phyloP scores from a whole-genome alignment of 768 basidiomycete species.

The Pulveroboletus sp. region DNA sequence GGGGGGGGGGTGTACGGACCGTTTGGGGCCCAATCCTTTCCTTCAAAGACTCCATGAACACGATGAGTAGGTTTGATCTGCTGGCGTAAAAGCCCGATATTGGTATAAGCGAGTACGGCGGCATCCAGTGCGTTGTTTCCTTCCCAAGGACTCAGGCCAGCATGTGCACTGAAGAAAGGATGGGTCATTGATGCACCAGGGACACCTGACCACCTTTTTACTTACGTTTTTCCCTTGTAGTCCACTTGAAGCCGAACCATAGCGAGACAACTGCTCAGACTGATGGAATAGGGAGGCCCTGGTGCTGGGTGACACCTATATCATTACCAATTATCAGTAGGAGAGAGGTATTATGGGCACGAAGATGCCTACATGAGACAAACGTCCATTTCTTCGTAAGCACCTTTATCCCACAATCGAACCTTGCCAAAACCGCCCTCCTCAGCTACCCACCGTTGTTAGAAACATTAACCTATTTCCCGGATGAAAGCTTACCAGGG shows the following conservation, averaged over 20 bases:
- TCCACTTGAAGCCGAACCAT: conserved; percentile 58
- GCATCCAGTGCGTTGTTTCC: conserved; percentile 83
- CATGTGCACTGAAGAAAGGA: conserved; percentile 58
- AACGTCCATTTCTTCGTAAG: conserved; percentile 72
- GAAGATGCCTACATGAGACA: conserved; percentile 61
- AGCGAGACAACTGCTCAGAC: conserved; percentile 63
- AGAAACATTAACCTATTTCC: background rate
- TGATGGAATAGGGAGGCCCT: conserved; percentile 67
- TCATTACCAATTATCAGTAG: background rate
- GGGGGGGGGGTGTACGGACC: conserved; percentile 40
- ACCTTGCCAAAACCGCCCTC: conserved; percentile 78
- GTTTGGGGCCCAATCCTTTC: conserved; percentile 72
- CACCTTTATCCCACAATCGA: conserved; percentile 63
- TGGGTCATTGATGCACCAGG: background rate
- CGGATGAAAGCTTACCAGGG: conserved; percentile 47
- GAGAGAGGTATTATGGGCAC: background rate
- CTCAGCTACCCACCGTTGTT: conserved; percentile 48
- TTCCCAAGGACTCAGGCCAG: conserved; percentile 80
- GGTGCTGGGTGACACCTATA: conserved; percentile 80
- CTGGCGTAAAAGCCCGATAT: conserved; percentile 76
- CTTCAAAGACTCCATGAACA: conserved; percentile 77
- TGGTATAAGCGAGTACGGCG: conserved; percentile 81
- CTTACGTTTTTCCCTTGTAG: conserved; percentile 72
- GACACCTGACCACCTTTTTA: background rate
- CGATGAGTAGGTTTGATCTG: conserved; percentile 76